Evolutionary conservation across 768 basidiomycete genomes (phyloP), one percentile per base, ranked within the genome.

Genomic region (Clathrus columnatus): DNA sequence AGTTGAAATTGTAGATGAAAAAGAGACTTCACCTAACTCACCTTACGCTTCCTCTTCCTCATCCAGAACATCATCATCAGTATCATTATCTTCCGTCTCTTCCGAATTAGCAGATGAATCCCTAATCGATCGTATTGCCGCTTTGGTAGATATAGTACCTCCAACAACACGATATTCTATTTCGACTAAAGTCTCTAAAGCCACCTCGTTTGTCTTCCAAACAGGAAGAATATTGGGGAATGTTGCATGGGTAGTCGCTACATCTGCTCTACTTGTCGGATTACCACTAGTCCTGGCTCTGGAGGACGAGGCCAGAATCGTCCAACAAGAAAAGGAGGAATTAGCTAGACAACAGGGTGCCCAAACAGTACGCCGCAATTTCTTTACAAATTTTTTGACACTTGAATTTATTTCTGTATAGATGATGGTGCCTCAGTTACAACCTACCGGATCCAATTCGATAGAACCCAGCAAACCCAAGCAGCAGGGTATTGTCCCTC

Each of bases 301-400:
- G 63, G 96, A 99, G 72, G 95, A 96, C 71, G 96, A 99, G 74
- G 87, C 90, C 52, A 92, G 93, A 72, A 80, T 95, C 56, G 85
- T 92, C 10, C 84, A 85, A 47, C 93, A 97, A 72, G 96, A 98
- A 71, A 85, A 88, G 72, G 93, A 97, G 71, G 81, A 91, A 79
- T 73, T 89, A 59, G 90, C 90, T 51, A 93, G 95, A 68, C 91
- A 93, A 67, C 87, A 91, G 69, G 93, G 93, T 44, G 86, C 85
- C 11, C 90, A 92, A 69, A 87, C 90, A 81, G 92, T 89, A 56
- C 57, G 76, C 77, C 18, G 11, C 41, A 27, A 50, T 48, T 57
- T 27, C n/a, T n/a, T n/a, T 50, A 16, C 43, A n/a, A 42, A 8
- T 41, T 41, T 52, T 42, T 59, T 59, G 32, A 45, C 53, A 21